Percentiles rank a stretch among this genome's conserved stretches.
These are phyloP conservation scores for Liriodendron chinense DNA, from an alignment of 164 flowering plant species.

Conservation along the genomic window DNA sequence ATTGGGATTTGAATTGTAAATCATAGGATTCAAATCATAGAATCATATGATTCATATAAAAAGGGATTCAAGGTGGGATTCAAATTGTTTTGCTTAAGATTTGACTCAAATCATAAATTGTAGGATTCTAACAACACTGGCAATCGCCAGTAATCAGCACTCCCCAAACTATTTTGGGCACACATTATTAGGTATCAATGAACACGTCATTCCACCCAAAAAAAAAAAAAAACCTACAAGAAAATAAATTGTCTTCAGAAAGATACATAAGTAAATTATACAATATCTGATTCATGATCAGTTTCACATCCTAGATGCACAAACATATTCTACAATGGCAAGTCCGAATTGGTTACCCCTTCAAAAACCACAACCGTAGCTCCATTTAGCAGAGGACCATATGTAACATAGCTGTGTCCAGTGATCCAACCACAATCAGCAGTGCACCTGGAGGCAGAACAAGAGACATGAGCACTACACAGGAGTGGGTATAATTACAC, in stretches of 20 bases:
- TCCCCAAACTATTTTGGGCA: neutral
- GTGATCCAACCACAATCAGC: constrained; percentile 99
- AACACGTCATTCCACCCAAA: neutral
- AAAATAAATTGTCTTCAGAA: neutral
- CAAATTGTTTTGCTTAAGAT: too few species aligned
- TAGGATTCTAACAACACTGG: too few species aligned
- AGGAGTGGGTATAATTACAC: too few species aligned
- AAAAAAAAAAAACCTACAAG: neutral
- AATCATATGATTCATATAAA: too few species aligned
- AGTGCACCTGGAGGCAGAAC: constrained; percentile 64
- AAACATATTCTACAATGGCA: neutral
- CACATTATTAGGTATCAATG: neutral
- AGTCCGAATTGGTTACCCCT: constrained; percentile 64
- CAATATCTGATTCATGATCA: neutral
- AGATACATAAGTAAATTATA: neutral
- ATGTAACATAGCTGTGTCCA: constrained; percentile 96
- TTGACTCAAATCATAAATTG: too few species aligned
- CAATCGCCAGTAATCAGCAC: neutral
- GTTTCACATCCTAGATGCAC: constrained; percentile 4
- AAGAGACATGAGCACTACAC: neutral
- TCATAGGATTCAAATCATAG: too few species aligned
- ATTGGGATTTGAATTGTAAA: too few species aligned
- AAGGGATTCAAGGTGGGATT: too few species aligned
- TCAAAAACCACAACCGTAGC: constrained; percentile 73
- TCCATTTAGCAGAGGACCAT: constrained; percentile 97